phyloP scores from a whole-genome alignment of 2,329 filamentous ascomycete genomes.

The Exophiala sp. region DNA sequence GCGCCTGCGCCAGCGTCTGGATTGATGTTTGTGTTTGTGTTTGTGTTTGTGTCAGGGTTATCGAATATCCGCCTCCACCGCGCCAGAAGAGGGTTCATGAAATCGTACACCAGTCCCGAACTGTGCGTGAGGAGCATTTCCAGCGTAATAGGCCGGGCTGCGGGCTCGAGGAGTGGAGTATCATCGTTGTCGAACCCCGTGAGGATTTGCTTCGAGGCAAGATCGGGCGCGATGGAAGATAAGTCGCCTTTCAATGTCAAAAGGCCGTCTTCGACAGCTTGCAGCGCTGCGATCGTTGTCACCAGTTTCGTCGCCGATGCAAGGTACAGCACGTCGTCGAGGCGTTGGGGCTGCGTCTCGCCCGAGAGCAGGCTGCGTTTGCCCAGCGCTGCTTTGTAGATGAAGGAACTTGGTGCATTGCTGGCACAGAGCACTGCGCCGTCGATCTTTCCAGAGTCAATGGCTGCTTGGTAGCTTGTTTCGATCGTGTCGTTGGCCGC shows the following conservation, averaged over 20 bases:
- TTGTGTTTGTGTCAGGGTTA: too few species aligned
- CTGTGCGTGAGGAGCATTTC: conserved; percentile 20
- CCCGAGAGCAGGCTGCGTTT: conserved; percentile 39
- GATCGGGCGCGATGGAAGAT: conserved; percentile 42
- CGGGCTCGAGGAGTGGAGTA: conserved; percentile 30
- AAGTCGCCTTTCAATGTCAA: conserved; percentile 46
- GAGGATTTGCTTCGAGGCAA: conserved; percentile 45
- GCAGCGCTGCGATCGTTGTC: conserved; percentile 48
- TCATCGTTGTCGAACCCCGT: conserved; percentile 40
- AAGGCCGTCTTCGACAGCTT: conserved; percentile 50
- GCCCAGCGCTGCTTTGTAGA: conserved; percentile 40
- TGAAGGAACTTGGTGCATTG: conserved; percentile 37
- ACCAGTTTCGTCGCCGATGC: conserved; percentile 44
- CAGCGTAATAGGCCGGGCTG: conserved; percentile 19
- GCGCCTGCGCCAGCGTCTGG: too few species aligned
- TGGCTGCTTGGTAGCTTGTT: conserved; percentile 36
- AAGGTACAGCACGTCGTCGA: conserved; percentile 37
- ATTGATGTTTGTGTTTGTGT: too few species aligned
- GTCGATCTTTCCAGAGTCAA: conserved; percentile 42
- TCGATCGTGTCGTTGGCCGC: conserved; percentile 37
- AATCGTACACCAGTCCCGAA: conserved; percentile 11
- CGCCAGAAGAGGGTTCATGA: conserved; percentile 5
- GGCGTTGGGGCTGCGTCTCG: conserved; percentile 36
- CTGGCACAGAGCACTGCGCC: conserved; percentile 42
- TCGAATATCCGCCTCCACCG: conserved; percentile 31